Percentiles rank a stretch among this genome's conserved stretches.
phyloP scores from a whole-genome alignment of 2,329 filamentous ascomycete genomes.

The Trichoderma afroharzianum region DNA sequence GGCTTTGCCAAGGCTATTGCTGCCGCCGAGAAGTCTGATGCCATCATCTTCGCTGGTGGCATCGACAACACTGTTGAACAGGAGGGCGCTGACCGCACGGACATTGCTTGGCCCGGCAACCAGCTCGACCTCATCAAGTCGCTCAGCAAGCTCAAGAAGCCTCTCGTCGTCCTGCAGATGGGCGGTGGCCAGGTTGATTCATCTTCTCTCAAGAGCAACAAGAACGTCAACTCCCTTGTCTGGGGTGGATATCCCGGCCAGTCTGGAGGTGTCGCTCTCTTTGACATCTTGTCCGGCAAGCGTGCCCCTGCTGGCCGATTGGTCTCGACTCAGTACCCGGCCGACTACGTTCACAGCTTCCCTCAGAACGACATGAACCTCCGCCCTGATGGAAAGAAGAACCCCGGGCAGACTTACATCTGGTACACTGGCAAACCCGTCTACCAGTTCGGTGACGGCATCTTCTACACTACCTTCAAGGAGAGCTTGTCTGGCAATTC shows the following conservation, averaged over 20 bases:
- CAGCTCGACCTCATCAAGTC: constrained; percentile 48
- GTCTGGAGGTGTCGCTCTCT: constrained; percentile 51
- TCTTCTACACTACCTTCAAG: constrained; percentile 55
- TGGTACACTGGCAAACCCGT: constrained; percentile 51
- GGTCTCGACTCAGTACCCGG: constrained; percentile 53
- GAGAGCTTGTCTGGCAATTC: constrained; percentile 13
- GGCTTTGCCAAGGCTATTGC: constrained; percentile 27
- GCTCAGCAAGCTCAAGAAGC: constrained; percentile 38
- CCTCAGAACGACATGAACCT: constrained; percentile 54
- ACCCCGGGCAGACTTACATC: constrained; percentile 54
- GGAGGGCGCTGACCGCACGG: constrained; percentile 48
- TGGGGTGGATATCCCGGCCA: constrained; percentile 60
- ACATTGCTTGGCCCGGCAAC: constrained; percentile 48
- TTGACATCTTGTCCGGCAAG: constrained; percentile 50
- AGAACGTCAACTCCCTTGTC: constrained; percentile 45
- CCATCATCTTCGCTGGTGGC: constrained; percentile 52
- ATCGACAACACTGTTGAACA: constrained; percentile 51
- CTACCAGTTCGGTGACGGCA: constrained; percentile 48
- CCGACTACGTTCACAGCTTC: constrained; percentile 45
- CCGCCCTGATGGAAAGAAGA: constrained; percentile 39
- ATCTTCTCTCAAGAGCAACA: constrained; percentile 43
- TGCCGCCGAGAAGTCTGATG: constrained; percentile 42
- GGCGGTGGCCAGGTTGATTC: constrained; percentile 49
- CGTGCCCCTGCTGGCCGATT: constrained; percentile 49
- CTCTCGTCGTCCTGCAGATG: constrained; percentile 48